These are phyloP conservation scores for Eimeria praecox DNA, from an alignment of 169 alveolate species.

Conservation along the genomic window DNA sequence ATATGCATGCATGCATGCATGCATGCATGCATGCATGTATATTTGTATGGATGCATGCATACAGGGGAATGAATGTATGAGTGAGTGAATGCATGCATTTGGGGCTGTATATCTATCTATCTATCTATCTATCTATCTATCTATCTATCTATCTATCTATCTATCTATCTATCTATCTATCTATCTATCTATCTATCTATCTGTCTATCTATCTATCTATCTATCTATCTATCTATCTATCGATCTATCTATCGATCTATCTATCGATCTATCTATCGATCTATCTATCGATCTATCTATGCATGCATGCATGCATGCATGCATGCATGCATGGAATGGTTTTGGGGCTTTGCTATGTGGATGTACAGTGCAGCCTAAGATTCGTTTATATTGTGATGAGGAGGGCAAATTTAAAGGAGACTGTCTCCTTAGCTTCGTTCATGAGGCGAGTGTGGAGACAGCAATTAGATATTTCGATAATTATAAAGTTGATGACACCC, in stretches of 20 bases:
- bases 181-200: too few species aligned
- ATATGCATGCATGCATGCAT: background rate
- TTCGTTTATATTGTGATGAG: constrained; percentile 89
- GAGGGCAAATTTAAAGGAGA: constrained; percentile 89
- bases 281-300: too few species aligned
- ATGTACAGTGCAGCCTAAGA: constrained; percentile 86
- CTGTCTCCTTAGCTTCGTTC: constrained; percentile 91
- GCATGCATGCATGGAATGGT: constrained; percentile 27
- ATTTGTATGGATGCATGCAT: background rate
- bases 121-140: too few species aligned
- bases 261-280: too few species aligned
- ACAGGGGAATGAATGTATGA: constrained; percentile 12
- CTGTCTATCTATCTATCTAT: too few species aligned
- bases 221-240: too few species aligned
- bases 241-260: too few species aligned
- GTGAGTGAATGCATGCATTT: constrained; percentile 13
- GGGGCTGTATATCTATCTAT: too few species aligned
- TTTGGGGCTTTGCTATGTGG: background rate
- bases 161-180: too few species aligned
- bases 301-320: constrained; percentile 50
- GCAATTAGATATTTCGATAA: constrained; percentile 90
- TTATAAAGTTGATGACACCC: constrained; percentile 86
- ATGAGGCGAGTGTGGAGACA: constrained; percentile 89
- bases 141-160: too few species aligned
- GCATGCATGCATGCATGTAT: background rate